These are phyloP conservation scores for Trichoderma sp. DNA, from an alignment of 2,329 filamentous ascomycete species.

Conservation along the genomic window DNA sequence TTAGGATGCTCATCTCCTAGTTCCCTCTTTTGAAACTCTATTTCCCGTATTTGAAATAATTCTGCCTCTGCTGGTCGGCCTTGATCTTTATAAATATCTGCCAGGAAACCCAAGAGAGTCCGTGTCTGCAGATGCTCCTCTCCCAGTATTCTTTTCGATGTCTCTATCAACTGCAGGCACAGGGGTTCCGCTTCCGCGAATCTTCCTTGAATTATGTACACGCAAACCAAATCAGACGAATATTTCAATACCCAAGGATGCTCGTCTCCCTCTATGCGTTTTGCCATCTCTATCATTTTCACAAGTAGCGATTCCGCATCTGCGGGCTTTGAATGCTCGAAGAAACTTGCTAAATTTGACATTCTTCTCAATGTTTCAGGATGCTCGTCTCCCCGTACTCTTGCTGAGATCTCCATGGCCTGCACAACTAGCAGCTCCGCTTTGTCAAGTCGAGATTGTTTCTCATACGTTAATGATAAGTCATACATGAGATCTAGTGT, in stretches of 20 bases:
- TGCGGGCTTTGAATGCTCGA: not conserved
- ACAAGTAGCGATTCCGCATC: not conserved
- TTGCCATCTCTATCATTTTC: not conserved
- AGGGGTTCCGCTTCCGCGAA: not conserved
- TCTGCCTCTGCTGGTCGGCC: not conserved
- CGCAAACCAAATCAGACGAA: not conserved
- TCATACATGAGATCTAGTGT: not conserved
- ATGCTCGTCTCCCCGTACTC: not conserved
- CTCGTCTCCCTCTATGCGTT: not conserved
- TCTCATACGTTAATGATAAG: not conserved
- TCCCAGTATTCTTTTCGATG: not conserved
- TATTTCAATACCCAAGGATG: not conserved
- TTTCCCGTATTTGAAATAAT: not conserved
- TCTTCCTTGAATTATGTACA: not conserved
- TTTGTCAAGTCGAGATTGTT: not conserved
- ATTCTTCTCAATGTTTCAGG: not conserved
- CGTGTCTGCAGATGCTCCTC: not conserved
- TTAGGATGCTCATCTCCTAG: not conserved
- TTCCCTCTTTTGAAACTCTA: not conserved
- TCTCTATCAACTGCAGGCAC: not conserved
- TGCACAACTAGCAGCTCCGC: not conserved
- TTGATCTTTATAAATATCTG: not conserved
- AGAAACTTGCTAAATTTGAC: not conserved
- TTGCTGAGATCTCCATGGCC: not conserved
- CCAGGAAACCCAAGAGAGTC: rapidly evolving